phyloP scores from a whole-genome alignment of 495 filamentous ascomycete genomes.

The Daldinia decipiens region DNA sequence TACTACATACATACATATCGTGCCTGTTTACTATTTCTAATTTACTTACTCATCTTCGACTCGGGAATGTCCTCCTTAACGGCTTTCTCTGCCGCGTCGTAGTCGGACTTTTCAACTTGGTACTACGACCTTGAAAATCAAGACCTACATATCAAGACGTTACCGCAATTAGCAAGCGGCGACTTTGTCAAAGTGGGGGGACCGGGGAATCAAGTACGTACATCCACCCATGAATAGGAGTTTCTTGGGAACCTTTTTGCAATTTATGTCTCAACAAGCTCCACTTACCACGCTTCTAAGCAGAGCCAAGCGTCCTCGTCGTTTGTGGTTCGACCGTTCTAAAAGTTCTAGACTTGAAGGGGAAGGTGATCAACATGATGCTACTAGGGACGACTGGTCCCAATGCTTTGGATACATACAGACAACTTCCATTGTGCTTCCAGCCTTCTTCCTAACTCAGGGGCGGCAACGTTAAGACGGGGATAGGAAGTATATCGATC shows the following conservation, averaged over 20 bases:
- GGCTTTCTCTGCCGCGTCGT: constrained; percentile 7
- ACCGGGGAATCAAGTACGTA: constrained; percentile 16
- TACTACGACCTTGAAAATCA: constrained; percentile 22
- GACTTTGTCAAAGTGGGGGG: constrained; percentile 31
- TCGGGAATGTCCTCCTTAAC: constrained; percentile 17
- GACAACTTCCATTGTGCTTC: constrained; percentile 14
- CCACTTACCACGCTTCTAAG: constrained; percentile 46
- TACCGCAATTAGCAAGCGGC: constrained; percentile 33
- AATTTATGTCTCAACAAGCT: constrained; percentile 37
- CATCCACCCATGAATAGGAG: constrained; percentile 8
- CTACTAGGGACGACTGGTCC: constrained; percentile 42
- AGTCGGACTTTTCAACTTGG: constrained; percentile 31
- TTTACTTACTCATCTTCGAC: constrained; percentile 18
- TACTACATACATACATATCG: not conserved
- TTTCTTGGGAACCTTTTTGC: constrained; percentile 28
- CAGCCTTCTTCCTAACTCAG: constrained; percentile 9
- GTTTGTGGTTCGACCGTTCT: constrained; percentile 31
- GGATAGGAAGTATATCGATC: not conserved
- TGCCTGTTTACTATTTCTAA: constrained; percentile 3
- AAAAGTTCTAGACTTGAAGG: constrained; percentile 37
- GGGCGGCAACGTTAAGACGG: constrained; percentile 11
- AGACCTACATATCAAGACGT: constrained; percentile 23
- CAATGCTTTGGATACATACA: constrained; percentile 47
- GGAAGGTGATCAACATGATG: constrained; percentile 38
- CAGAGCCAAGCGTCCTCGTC: constrained; percentile 24